These are phyloP conservation scores for Aegilops sharonensis DNA, from an alignment of 176 grass and related monocot genomes.

Conservation along the genomic window DNA sequence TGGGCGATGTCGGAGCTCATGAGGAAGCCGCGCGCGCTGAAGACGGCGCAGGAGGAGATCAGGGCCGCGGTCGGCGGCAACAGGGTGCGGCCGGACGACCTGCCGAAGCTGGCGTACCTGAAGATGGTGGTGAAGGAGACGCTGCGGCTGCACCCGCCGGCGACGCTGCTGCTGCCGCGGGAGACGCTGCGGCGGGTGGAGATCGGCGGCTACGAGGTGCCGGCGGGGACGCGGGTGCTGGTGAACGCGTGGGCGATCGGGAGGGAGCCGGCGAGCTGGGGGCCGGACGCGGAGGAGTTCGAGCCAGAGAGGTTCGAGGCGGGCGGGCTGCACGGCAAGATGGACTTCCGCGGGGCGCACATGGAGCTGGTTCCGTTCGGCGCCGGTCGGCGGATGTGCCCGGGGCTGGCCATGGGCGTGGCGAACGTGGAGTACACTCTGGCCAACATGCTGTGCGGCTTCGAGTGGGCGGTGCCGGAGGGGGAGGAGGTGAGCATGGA, in stretches of 20 bases:
- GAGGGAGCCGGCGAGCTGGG: not conserved
- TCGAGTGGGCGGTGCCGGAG: slow-evolving; percentile 32
- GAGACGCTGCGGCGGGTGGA: not conserved
- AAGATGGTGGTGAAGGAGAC: slow-evolving; percentile 21
- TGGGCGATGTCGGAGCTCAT: slow-evolving; percentile 35
- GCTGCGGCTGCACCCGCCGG: not conserved
- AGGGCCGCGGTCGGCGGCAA: not conserved
- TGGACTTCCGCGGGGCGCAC: slow-evolving; percentile 21
- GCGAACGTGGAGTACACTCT: slow-evolving; percentile 20
- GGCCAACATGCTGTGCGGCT: slow-evolving; percentile 13
- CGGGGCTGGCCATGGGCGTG: slow-evolving; percentile 9
- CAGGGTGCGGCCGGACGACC: not conserved
- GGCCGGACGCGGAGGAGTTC: not conserved
- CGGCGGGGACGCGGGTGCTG: not conserved
- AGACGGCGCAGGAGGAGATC: slow-evolving; percentile 22
- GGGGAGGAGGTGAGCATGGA: slow-evolving; percentile 8
- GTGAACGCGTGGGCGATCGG: slow-evolving; percentile 4
- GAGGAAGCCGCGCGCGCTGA: not conserved
- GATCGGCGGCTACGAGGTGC: not conserved
- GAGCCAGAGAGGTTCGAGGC: not conserved
- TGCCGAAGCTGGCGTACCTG: slow-evolving; percentile 19
- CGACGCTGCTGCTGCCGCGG: slow-evolving; percentile 17
- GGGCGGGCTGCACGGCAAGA: not conserved
- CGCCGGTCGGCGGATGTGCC: slow-evolving; percentile 22
- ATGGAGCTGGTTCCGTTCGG: slow-evolving; percentile 29